These are phyloP conservation scores for Pseudogymnoascus sp. DNA, from an alignment of 2,329 filamentous ascomycete species.

Conservation along the genomic window DNA sequence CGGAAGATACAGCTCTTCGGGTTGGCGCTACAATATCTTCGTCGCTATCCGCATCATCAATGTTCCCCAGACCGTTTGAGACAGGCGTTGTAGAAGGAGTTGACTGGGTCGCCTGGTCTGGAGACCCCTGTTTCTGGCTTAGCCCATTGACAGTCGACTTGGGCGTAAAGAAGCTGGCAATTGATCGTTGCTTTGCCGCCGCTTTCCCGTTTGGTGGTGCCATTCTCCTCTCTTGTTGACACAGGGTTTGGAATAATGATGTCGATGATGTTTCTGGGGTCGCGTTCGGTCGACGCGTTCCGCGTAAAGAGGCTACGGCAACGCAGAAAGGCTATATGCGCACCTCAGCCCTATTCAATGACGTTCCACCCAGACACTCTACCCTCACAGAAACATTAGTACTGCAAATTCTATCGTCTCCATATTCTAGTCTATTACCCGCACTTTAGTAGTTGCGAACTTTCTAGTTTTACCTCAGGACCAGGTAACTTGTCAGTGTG, in stretches of 20 bases:
- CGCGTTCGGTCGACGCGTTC: constrained; percentile 15
- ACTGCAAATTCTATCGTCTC: neutral
- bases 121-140: constrained; percentile 11
- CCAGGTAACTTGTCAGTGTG: neutral
- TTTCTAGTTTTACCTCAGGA: neutral
- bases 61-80: constrained; percentile 12
- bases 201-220: constrained; percentile 19
- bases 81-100: constrained; percentile 21
- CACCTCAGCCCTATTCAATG: neutral
- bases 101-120: constrained; percentile 31
- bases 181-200: constrained; percentile 61
- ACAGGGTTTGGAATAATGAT: neutral
- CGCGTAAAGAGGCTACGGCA: constrained; percentile 10
- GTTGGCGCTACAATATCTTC: constrained; percentile 16
- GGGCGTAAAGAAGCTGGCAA: constrained; percentile 78
- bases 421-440: neutral
- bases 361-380: neutral
- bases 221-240: constrained; percentile 17
- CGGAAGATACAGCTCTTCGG: constrained; percentile 15
- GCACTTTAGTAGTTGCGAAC: neutral
- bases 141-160: constrained; percentile 45
- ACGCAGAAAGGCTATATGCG: neutral
- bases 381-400: neutral
- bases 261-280: neutral
- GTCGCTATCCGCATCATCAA: constrained; percentile 26